phyloP scores from a whole-genome alignment of 1,139 yeast species.

The Sugiyamaella castrensis region DNA sequence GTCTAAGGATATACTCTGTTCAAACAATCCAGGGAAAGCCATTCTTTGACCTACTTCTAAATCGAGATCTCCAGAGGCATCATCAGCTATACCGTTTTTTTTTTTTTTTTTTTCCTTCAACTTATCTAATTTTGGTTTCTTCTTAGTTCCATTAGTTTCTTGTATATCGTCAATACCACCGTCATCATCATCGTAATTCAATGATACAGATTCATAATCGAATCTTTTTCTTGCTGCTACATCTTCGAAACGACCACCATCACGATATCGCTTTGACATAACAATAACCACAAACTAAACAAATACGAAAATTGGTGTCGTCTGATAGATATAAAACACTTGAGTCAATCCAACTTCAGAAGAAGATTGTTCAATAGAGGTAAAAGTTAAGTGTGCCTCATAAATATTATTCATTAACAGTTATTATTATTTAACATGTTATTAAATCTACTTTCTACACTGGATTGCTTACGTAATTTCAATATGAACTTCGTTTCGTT shows the following conservation, averaged over 20 bases:
- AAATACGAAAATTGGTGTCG: too few relatives aligned
- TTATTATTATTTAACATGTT: too few relatives aligned
- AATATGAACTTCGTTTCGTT: too few relatives aligned
- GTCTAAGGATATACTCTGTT: neutral
- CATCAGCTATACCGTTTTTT: neutral
- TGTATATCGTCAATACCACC: neutral
- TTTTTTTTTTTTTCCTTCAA: neutral
- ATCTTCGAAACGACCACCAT: constrained; percentile 6
- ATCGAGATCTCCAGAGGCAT: constrained; percentile 1
- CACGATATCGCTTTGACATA: constrained; percentile 9
- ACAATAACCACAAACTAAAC: neutral
- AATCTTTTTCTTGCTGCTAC: neutral
- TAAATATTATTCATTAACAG: too few relatives aligned
- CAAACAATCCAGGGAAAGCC: constrained; percentile 6
- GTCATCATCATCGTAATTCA: constrained; percentile 7
- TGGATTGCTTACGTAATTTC: too few relatives aligned
- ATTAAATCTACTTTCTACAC: too few relatives aligned
- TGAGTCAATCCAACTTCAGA: too few relatives aligned
- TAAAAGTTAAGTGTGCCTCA: too few relatives aligned
- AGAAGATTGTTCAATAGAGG: too few relatives aligned
- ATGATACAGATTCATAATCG: neutral
- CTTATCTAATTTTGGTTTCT: neutral
- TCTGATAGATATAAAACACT: too few relatives aligned
- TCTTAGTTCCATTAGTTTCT: neutral
- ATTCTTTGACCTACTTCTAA: constrained; percentile 4